Conservation (phyloP, 345 rosid genomes). For the Hibiscus trionum region DNA sequence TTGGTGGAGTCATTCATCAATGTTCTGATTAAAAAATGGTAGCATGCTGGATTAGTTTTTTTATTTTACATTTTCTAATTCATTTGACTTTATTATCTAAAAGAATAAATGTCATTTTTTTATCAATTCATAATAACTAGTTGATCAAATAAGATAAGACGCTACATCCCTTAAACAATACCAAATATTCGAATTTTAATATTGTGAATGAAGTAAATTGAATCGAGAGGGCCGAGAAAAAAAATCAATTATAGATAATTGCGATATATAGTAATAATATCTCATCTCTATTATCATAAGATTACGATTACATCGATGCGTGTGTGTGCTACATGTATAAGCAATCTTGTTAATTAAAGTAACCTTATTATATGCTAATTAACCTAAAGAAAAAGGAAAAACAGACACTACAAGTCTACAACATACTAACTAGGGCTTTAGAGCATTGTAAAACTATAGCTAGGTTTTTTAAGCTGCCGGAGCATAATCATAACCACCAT, state of each 20-base stretch:
- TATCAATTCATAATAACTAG: too few species aligned
- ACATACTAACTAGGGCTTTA: background rate
- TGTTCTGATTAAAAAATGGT: too few species aligned
- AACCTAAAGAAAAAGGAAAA: too few species aligned
- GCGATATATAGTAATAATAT: background rate
- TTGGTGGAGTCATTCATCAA: background rate
- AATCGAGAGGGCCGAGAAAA: background rate
- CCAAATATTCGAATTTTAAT: too few species aligned
- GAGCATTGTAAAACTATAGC: background rate
- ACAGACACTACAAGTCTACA: too few species aligned
- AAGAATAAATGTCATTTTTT: background rate
- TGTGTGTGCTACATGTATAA: background rate
- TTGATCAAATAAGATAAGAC: too few species aligned
- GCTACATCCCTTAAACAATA: too few species aligned
- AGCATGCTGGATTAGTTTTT: background rate
- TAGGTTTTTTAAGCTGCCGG: slow-evolving; percentile 23
- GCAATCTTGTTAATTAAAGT: background rate
- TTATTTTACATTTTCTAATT: background rate
- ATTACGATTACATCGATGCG: background rate
- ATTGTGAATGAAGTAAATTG: too few species aligned
- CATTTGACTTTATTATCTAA: background rate
- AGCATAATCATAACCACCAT: slow-evolving; percentile 24
- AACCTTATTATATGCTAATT: too few species aligned
- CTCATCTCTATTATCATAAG: background rate
- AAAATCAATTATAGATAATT: too few species aligned